phyloP scores from a whole-genome alignment of 2,329 filamentous ascomycete genomes.

The Nothopassalora personata region DNA sequence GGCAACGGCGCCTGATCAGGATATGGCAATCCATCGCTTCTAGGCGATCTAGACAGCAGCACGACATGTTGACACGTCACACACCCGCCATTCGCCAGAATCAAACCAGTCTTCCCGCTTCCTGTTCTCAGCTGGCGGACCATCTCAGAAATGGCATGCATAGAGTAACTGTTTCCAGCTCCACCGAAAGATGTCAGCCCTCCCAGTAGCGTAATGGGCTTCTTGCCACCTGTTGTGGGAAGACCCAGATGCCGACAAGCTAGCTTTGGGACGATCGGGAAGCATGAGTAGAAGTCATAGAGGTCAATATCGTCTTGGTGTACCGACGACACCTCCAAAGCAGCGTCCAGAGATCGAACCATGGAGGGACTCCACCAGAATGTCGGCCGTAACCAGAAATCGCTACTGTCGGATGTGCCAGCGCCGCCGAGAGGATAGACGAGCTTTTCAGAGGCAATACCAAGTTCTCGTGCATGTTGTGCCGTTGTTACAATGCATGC shows the following conservation, averaged over 20 bases:
- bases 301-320: conserved; percentile 51
- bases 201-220: conserved; percentile 57
- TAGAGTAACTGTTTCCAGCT: conserved; percentile 66
- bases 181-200: conserved; percentile 65
- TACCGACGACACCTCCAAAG: conserved; percentile 46
- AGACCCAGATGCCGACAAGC: conserved; percentile 57
- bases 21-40: conserved; percentile 39
- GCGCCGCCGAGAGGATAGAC: conserved; percentile 61
- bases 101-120: conserved; percentile 47
- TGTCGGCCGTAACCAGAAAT: conserved; percentile 60
- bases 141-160: conserved; percentile 59
- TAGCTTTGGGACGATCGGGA: conserved; percentile 64
- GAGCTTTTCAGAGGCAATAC: conserved; percentile 53
- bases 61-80: conserved; percentile 62
- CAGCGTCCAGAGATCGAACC: conserved; percentile 52
- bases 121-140: conserved; percentile 47
- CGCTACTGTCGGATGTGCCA: conserved; percentile 52
- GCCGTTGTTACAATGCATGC: conserved; percentile 57
- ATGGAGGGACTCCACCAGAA: conserved; percentile 56
- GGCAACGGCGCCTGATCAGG: conserved; percentile 45
- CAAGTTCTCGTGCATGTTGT: conserved; percentile 50
- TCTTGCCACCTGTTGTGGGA: conserved; percentile 39
- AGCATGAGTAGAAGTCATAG: conserved; percentile 59
- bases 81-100: conserved; percentile 62
- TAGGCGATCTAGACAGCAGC: conserved; percentile 49